These are phyloP conservation scores for Pulveroboletus sp. DNA, from an alignment of 768 basidiomycete species.

Conservation along the genomic window DNA sequence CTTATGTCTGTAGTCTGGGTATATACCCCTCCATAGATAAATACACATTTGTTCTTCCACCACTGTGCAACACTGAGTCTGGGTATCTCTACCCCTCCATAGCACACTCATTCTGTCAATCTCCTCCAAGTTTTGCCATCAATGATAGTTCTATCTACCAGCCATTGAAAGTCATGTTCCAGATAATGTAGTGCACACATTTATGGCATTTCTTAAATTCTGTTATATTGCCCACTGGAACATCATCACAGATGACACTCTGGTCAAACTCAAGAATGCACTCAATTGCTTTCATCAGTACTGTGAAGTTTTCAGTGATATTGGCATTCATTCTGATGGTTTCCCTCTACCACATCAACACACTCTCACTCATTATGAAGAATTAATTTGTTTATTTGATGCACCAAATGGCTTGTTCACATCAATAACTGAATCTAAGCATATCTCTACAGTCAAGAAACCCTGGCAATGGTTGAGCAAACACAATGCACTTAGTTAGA, in stretches of 20 bases:
- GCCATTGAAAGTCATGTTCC: not conserved
- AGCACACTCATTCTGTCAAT: too few relatives aligned
- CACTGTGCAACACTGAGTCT: too few relatives aligned
- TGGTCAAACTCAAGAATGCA: not conserved
- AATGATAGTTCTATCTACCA: not conserved
- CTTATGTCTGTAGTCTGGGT: too few relatives aligned
- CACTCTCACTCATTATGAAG: slow-evolving; percentile 8
- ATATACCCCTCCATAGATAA: too few relatives aligned
- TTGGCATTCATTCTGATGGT: not conserved
- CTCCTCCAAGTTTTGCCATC: too few relatives aligned
- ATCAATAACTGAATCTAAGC: slow-evolving; percentile 35
- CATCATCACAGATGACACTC: not conserved
- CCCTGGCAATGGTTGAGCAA: slow-evolving; percentile 11
- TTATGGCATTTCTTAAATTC: not conserved
- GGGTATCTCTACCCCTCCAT: too few relatives aligned
- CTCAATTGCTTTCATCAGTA: not conserved
- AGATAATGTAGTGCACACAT: not conserved
- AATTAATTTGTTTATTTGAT: slow-evolving; percentile 24
- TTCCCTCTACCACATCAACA: not conserved
- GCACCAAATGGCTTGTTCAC: slow-evolving; percentile 35
- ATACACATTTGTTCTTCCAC: too few relatives aligned
- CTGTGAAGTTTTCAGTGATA: not conserved
- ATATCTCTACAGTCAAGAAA: slow-evolving; percentile 35
- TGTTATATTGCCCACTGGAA: not conserved
- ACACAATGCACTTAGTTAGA: not conserved